Base-by-base conservation (phyloP, 768 basidiomycete genomes). In the Termitomyces sp. region DNA sequence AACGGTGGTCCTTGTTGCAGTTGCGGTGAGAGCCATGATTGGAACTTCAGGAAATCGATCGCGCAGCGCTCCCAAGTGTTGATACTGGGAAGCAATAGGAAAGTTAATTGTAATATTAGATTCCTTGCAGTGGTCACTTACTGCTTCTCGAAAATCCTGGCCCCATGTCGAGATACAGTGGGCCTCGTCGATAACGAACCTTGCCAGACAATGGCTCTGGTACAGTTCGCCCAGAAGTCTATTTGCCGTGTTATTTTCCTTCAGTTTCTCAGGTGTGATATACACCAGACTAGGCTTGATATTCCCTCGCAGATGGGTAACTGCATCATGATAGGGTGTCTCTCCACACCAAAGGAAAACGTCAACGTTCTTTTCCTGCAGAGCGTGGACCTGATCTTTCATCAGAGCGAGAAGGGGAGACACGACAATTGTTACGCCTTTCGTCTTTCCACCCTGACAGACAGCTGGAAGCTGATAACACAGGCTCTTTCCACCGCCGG, bases 101-200 rank as follows among this genome's bases (percentile, higher is more conserved):
- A 9, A 36, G 35, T 38, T 46, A 39, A 29, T 43, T 40, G 40
- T 23, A 15, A 5, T 31, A 32, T 7, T 20, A 33, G 31, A 33
- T 53, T 53, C 5, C 6, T 27, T 46, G 23, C 32, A 11, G 35
- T 51, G 27, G 32, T 22, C 4, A 67, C 86, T 61, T 70, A 91
- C 89, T 23, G 89, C 82, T n/a, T 83, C 82, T 47, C 96, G 84
- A 64, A 97, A 95, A 66, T 94, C 88, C 64, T 94, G 85, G 6
- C 96, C 97, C 97, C 97, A 98, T 20, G 86, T 85, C 13, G 85
- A 87, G 40, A 98, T 90, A 67, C 93, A 94, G 68, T 99, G 97
- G 2, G 94, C 96, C 67, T 99, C 97, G 66, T 99, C 97, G 48
- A 98, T 81, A 1, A 97, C 94, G 66, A 99, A 96, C 31, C 96